These are phyloP conservation scores for Colletotrichum cordylinicola DNA, from an alignment of 2,329 filamentous ascomycete species.

Conservation along the genomic window DNA sequence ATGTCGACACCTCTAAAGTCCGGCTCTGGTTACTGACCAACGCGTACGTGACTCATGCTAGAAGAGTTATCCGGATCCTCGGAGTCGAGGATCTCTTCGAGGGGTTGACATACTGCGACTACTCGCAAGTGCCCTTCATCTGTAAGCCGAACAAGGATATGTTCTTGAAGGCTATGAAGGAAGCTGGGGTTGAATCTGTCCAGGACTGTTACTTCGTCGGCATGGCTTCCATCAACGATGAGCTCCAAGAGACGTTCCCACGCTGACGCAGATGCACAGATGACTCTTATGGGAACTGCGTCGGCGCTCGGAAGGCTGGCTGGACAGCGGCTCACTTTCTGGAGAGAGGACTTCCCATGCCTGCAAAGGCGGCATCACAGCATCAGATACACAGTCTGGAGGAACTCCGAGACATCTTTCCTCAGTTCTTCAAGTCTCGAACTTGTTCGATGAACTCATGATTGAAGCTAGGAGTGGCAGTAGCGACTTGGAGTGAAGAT, in stretches of 20 bases:
- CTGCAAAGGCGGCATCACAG: neutral
- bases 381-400: neutral
- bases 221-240: neutral
- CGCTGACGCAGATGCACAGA: constrained; percentile 65
- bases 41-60: constrained; percentile 88
- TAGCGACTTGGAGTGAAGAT: neutral
- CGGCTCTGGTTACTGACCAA: constrained; percentile 95
- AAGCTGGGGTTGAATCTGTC: constrained; percentile 72
- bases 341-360: constrained; percentile 67
- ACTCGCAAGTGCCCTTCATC: constrained; percentile 72
- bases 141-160: constrained; percentile 88
- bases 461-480: neutral
- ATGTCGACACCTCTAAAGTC: constrained; percentile 83
- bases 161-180: constrained; percentile 86
- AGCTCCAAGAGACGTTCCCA: neutral
- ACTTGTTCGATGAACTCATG: neutral
- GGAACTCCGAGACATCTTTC: neutral
- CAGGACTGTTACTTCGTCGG: neutral
- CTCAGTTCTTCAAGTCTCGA: neutral
- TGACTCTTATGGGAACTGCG: constrained; percentile 85
- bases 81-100: constrained; percentile 90
- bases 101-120: constrained; percentile 94
- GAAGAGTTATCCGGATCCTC: constrained; percentile 80
- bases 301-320: constrained; percentile 72
- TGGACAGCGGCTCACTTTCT: constrained; percentile 89